Base-by-base conservation (phyloP, 225 moss, liverwort and hornwort species). In the Climacium dendroides region DNA sequence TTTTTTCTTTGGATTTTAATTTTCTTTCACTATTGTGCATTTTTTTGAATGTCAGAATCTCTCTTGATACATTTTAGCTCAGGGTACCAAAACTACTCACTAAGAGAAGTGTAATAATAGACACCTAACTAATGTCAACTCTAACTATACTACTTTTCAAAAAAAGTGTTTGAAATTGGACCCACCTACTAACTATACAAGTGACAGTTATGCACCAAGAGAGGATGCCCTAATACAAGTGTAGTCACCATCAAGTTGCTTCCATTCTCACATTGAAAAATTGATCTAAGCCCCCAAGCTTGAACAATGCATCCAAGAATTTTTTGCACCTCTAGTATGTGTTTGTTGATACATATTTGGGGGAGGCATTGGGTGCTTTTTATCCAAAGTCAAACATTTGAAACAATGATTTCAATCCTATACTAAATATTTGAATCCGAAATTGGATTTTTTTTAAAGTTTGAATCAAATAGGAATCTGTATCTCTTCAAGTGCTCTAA, bases 211-310 rank as follows among this genome's bases (percentile, higher is more conserved):
- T 45, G 45, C 45, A 45, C 45, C 8, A 45, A 45, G 45, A 45
- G 45, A 45, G 45, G n/a, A n/a, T n/a, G n/a, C n/a, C n/a, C n/a
- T n/a, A n/a, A n/a, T n/a, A 45, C 45, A 45, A 45, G 45, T 45
- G 9, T 25, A 15, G 15, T 52, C 9, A 9, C 2, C 53, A 52
- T 74, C 35, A 52, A 52, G 20, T 32, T 13, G 4, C 7, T 0
- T 48, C 30, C 7, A 7, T 22, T 8, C 0, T 53, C 24, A 15
- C 35, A 76, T 15, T 52, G 24, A 54, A 75, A 7, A 74, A 20
- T 20, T 20, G 8, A 32, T 34, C 12, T 9, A 1, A 35, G 3
- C 50, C 6, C 22, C 7, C 5, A 5, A 52, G 2, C 1, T 6
- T 12, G 14, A 50, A 47, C 4, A 25, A 48, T 12, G 7, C 19